phyloP scores from a whole-genome alignment of 306 rosid species.

The Begonia fuchsioides region DNA sequence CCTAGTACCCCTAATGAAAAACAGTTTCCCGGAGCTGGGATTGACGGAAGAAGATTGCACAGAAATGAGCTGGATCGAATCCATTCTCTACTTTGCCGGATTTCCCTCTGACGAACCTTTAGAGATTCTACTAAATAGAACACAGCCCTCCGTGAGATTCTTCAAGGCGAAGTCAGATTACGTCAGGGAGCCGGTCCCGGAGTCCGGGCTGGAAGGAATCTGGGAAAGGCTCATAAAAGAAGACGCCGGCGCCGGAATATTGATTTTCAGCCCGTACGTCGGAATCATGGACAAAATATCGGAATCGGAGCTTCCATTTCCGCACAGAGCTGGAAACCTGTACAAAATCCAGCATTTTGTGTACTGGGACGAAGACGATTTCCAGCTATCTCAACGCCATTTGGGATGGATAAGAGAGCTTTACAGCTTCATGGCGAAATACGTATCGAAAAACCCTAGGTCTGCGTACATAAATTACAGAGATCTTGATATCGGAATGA shows the following conservation, averaged over 20 bases:
- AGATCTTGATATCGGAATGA: conserved; percentile 56
- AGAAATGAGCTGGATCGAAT: conserved; percentile 60
- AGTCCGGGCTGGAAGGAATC: conserved; percentile 30
- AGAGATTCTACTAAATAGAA: conserved; percentile 36
- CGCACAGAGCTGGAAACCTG: conserved; percentile 54
- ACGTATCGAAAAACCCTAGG: conserved; percentile 53
- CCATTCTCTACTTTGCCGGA: conserved; percentile 37
- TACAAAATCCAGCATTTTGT: conserved; percentile 40
- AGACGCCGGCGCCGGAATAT: conserved; percentile 16
- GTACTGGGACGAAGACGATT: conserved; percentile 25
- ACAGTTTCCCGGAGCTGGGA: conserved; percentile 42
- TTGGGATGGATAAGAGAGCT: conserved; percentile 38
- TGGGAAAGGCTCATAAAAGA: conserved; percentile 25
- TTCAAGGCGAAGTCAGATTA: conserved; percentile 69
- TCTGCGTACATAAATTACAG: conserved; percentile 59
- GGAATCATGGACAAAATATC: conserved; percentile 44
- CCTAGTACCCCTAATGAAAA: conserved; percentile 25
- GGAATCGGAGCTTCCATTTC: conserved; percentile 41
- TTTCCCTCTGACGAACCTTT: conserved; percentile 24
- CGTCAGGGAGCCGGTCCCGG: conserved; percentile 35
- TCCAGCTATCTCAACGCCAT: conserved; percentile 13
- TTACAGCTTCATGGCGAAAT: conserved; percentile 41
- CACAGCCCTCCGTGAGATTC: conserved; percentile 18
- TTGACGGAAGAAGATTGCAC: conserved; percentile 25
- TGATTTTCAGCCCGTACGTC: conserved; percentile 49